Evolutionary conservation across 2,329 filamentous ascomycete species (phyloP).

Genomic region (Amphichorda felina): DNA sequence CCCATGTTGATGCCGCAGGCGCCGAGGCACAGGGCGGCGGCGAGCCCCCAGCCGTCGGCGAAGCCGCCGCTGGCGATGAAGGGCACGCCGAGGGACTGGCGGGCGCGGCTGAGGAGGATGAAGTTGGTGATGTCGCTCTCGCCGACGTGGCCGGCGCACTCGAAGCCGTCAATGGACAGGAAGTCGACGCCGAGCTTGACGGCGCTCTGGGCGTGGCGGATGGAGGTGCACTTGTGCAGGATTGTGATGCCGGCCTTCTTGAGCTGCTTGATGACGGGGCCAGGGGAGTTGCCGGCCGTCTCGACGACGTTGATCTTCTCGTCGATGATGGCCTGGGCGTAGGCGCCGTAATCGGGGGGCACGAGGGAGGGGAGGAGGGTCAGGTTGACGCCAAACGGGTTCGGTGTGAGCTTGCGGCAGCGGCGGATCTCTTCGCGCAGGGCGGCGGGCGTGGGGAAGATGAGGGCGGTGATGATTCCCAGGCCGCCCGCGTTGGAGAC

Average conservation of each 20-base stretch:
- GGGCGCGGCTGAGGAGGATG: slow-evolving; percentile 72
- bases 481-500: slow-evolving; percentile 75
- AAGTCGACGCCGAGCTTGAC: slow-evolving; percentile 95
- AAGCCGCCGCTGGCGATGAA: slow-evolving; percentile 97
- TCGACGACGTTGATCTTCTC: slow-evolving; percentile 88
- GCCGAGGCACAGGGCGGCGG: slow-evolving; percentile 79
- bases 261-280: slow-evolving; percentile 78
- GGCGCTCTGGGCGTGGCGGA: slow-evolving; percentile 82
- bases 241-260: slow-evolving; percentile 71
- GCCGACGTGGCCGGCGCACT: slow-evolving; percentile 85
- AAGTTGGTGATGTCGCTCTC: slow-evolving; percentile 85
- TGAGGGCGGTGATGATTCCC: slow-evolving; percentile 77
- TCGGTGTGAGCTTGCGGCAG: slow-evolving; percentile 67
- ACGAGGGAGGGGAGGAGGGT: slow-evolving; percentile 84
- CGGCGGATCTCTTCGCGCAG: slow-evolving; percentile 86
- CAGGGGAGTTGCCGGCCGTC: slow-evolving; percentile 80
- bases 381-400: slow-evolving; percentile 87
- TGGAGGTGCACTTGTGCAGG: slow-evolving; percentile 95
- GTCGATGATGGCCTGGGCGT: slow-evolving; percentile 85
- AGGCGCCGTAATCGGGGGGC: slow-evolving; percentile 84
- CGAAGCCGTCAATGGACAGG: slow-evolving; percentile 92
- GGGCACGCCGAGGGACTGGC: slow-evolving; percentile 72
- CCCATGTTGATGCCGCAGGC: slow-evolving; percentile 98
- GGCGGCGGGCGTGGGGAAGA: slow-evolving; percentile 83
- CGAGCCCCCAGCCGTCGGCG: slow-evolving; percentile 85